phyloP scores from a whole-genome alignment of 768 basidiomycete genomes.

The Thelephora aurantiotincta region DNA sequence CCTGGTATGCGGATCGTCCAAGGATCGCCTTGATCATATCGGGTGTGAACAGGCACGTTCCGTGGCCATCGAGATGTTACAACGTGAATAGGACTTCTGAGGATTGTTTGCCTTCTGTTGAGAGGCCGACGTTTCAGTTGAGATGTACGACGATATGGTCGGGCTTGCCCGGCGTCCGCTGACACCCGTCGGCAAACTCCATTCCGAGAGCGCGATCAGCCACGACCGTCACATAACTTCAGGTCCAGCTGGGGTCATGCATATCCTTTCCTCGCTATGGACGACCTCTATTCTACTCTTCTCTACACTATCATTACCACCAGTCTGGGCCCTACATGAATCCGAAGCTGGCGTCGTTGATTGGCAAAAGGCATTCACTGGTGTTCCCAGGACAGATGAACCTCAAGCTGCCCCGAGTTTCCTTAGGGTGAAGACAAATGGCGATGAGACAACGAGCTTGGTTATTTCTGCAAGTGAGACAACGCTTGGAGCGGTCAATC shows the following conservation, averaged over 20 bases:
- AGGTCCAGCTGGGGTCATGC: too few relatives aligned
- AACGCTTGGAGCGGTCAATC: constrained; percentile 50
- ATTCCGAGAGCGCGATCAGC: too few relatives aligned
- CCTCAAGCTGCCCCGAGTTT: constrained; percentile 45
- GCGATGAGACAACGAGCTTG: constrained; percentile 25
- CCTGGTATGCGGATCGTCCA: constrained; percentile 32
- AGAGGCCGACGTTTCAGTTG: too few relatives aligned
- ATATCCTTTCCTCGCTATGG: too few relatives aligned
- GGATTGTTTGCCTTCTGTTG: too few relatives aligned
- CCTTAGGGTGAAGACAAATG: constrained; percentile 21
- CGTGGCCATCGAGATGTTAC: too few relatives aligned
- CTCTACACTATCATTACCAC: constrained; percentile 7
- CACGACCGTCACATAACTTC: too few relatives aligned
- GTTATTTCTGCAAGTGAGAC: constrained; percentile 52
- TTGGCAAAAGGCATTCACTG: constrained; percentile 74
- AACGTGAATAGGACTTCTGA: too few relatives aligned
- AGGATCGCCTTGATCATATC: constrained; percentile 40
- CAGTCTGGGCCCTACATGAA: constrained; percentile 41
- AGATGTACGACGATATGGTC: too few relatives aligned
- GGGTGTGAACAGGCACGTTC: constrained; percentile 31
- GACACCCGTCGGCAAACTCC: too few relatives aligned
- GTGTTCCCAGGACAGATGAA: constrained; percentile 47
- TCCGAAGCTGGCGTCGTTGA: constrained; percentile 73
- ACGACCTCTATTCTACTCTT: too few relatives aligned
- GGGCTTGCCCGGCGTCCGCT: too few relatives aligned